Conservation (phyloP, 2,329 filamentous ascomycete species). For the Claviceps cyperi region DNA sequence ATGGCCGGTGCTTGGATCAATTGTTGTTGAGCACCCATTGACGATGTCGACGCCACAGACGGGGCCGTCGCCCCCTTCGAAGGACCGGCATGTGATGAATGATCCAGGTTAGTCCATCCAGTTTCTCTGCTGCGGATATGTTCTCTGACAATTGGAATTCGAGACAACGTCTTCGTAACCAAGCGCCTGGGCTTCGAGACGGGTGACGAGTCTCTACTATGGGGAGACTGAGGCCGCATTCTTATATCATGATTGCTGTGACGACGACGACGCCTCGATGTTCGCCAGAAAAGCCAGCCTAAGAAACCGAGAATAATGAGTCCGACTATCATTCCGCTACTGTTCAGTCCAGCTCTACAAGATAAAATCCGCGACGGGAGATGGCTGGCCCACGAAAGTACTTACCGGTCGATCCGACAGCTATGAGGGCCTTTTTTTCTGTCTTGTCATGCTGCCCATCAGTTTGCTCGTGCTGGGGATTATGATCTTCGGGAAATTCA, state of each 20-base stretch:
- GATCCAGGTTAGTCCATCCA: slow-evolving; percentile 21
- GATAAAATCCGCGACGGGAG: too few species aligned
- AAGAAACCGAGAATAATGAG: slow-evolving; percentile 31
- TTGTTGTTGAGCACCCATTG: not conserved
- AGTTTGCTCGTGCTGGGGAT: slow-evolving; percentile 1
- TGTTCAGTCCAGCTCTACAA: not conserved
- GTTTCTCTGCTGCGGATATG: slow-evolving; percentile 14
- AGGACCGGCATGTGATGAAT: slow-evolving; percentile 13
- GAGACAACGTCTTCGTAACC: slow-evolving; percentile 9
- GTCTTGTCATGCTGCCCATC: slow-evolving; percentile 2
- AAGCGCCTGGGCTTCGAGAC: slow-evolving; percentile 4
- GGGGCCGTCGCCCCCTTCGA: slow-evolving; percentile 7
- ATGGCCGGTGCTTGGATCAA: not conserved
- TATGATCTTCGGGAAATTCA: not conserved
- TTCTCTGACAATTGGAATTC: slow-evolving; percentile 22
- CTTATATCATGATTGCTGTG: slow-evolving; percentile 15
- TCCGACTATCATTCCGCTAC: slow-evolving; percentile 16
- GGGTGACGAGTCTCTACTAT: not conserved
- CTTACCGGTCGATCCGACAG: slow-evolving; percentile 10
- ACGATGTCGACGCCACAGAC: not conserved
- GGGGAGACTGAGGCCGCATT: too few species aligned
- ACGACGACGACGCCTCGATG: slow-evolving; percentile 7
- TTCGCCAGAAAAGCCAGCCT: slow-evolving; percentile 29
- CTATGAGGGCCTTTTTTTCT: slow-evolving; percentile 11
- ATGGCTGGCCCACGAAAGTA: not conserved